These are phyloP conservation scores for Xerocomus spinulosus DNA, from an alignment of 768 basidiomycete genomes.

Conservation along the genomic window DNA sequence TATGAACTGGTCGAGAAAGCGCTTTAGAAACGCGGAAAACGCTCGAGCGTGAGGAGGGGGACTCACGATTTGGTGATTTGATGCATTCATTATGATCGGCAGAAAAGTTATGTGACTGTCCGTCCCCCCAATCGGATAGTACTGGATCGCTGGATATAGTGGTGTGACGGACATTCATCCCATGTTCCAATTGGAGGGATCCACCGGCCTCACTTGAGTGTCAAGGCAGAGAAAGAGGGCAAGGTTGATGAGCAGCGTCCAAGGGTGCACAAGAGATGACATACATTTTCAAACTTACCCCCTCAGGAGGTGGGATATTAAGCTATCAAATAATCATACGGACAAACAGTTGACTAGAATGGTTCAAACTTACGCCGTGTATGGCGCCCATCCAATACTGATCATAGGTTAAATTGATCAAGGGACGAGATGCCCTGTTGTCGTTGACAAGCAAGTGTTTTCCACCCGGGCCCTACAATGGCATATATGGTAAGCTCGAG, in stretches of 20 bases:
- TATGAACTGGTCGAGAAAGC: slow-evolving; percentile 7
- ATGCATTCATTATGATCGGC: neutral
- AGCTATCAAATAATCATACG: slow-evolving; percentile 5
- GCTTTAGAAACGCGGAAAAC: neutral
- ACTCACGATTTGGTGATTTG: slow-evolving; percentile 12
- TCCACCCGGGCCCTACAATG: slow-evolving; percentile 3
- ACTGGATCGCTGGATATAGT: neutral
- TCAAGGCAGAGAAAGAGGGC: neutral
- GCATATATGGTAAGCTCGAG: neutral
- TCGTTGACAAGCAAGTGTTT: neutral
- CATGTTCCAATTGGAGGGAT: neutral
- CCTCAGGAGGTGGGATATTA: neutral
- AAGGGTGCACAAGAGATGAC: neutral
- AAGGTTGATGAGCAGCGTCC: neutral
- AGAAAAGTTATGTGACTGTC: neutral
- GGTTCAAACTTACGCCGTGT: neutral
- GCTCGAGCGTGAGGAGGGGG: neutral
- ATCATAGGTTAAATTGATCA: neutral
- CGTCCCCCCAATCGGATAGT: slow-evolving; percentile 3
- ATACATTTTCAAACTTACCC: slow-evolving; percentile 6
- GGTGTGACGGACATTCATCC: slow-evolving; percentile 12
- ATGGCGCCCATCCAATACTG: slow-evolving; percentile 7
- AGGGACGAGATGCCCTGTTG: neutral
- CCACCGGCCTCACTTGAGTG: slow-evolving; percentile 1
- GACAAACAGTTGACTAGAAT: neutral